Evolutionary conservation across 306 rosid species (phyloP), one percentile per base, ranked within the genome.

Genomic region (Cicer bijugum): DNA sequence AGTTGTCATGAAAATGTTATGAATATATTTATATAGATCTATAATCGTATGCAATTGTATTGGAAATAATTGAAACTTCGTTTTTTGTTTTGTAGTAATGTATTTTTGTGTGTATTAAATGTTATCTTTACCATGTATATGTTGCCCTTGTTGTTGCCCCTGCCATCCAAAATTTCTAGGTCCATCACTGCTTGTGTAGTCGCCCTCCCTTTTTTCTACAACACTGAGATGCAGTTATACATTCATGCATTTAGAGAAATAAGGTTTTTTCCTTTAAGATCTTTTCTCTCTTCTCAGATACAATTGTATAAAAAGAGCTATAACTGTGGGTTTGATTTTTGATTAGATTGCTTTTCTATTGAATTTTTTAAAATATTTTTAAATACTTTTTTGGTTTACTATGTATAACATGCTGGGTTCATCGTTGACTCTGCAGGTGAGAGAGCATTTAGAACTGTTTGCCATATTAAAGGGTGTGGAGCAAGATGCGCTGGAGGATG

Each of bases 381-480:
- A 23, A 63, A 28, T 38, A 43, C 44, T 51, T 45, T 58, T 35
- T 28, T 35, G 47, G 44, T 57, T 80, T 76, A 60, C 28, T n/a
- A 12, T 58, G 46, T 60, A 23, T 47, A 48, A 11, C 46, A 12
- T 59, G 77, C 57, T 71, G 69, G 62, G 39, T 70, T 75, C 69
- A 59, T 64, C 53, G 17, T 74, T 79, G 48, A 69, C 39, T 75
- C 77, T 76, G 63, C 84, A 93, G 98, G 98, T 93, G 81, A 86
- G 82, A 82, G 98, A 93, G 75, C 97, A 93, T 86, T 90, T 93
- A 74, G 97, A 93, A 87, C 85, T 93, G 66, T 93, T 91, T 78
- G 97, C 96, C 8, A 55, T 71, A 59, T 82, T 93, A 85, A 93
- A 93, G 82, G 98, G 98, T 67, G 98, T 87, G 72, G 78, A 87